Evolutionary conservation across 2,329 filamentous ascomycete genomes (phyloP), one percentile per base, ranked within the genome.

Genomic region (Plenodomus biglobosus): DNA sequence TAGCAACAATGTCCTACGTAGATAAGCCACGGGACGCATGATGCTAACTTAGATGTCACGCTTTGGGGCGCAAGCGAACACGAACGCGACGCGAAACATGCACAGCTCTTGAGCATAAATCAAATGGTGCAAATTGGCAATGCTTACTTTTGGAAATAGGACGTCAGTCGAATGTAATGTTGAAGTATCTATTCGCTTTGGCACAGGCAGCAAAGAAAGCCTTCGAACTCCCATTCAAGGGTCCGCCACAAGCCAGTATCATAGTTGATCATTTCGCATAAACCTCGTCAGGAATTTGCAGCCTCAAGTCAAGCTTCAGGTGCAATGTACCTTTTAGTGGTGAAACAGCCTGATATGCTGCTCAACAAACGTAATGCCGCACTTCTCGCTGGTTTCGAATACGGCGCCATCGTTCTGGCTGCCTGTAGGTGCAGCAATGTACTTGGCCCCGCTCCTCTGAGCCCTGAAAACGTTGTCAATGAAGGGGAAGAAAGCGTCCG

Each of bases 401-500:
- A 94, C 90, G 41, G 85, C 82, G 48, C 79, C 74, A 71, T 94
- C 90, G 70, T 94, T 94, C 74, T 94, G 89, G 73, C 87, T 96
- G 48, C 94, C 94, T 42, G 84, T 88, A 8, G 94, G 94, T 34
- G 92, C 92, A 45, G 94, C 92, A 66, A 97, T 90, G 78, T 96
- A 99, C 79, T 95, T 97, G 69, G 85, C 91, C 41, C 94, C 94
- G 18, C 90, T 95, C 65, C 90, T 83, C 54, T 84, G 85, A 42
- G 91, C 89, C 59, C 94, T 85, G 84, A 95, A 96, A 58, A 99
- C 88, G 66, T 99, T 99, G 80, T 99, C 94, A 67, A 90, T 90
- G 77, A 99, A 99, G 60, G 94, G 94, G 84, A 99, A 99, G 76
- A 99, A 99, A 58, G 94, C 94, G 73, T 99, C 94, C 57, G 90